Evolutionary conservation across 768 basidiomycete genomes (phyloP), one percentile per base, ranked within the genome.

Genomic region (Cyclocybe cylindracea): DNA sequence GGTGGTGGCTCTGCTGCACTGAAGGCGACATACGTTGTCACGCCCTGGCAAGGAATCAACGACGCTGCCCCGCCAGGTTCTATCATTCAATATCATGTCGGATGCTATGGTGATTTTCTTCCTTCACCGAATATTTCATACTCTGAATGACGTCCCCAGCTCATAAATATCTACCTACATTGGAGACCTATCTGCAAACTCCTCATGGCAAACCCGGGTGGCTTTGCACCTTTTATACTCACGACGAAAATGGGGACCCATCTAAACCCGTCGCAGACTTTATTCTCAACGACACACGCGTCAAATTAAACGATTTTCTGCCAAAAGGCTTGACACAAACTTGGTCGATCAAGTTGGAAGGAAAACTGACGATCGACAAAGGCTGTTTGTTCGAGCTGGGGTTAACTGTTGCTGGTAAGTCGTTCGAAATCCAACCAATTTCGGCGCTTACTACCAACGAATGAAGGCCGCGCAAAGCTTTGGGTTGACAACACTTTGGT

Each of bases 1-100:
- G 86, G 86, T 10, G 91, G 90, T 19, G 89, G 90, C 34, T 89
- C 89, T 33, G 86, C 87, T 8, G 85, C 86, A 8, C 74, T 93
- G 47, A 87, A 83, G 53, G 72, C 86, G 1, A 80, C 77, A 11
- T 89, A 88, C 71, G 73, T 82, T 29, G 71, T 84, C 13, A 81
- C 80, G 4, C 87, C 89, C 2, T 85, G 74, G 61, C 78, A 84
- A 9, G 87, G 86, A 7, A 72, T 90, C 19, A 61, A 64, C 10
- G 65, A 66, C n/a, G 76, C 72, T 44, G 79, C 79, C 8, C 79
- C 80, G 4, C 69, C 74, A 16, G 76, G 72, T 4, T 64, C 83
- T 31, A 73, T 79, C 4, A 69, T 89, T 50, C 63, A 70, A 13
- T 85, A 88, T 62, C 65, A 78, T 10, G 71, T 86, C 41, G 89